A percentile compares a stretch with the other conserved stretches of the same genome.
phyloP scores from a whole-genome alignment of 2,329 filamentous ascomycete species.

The Hymenoscyphus fraxineus region DNA sequence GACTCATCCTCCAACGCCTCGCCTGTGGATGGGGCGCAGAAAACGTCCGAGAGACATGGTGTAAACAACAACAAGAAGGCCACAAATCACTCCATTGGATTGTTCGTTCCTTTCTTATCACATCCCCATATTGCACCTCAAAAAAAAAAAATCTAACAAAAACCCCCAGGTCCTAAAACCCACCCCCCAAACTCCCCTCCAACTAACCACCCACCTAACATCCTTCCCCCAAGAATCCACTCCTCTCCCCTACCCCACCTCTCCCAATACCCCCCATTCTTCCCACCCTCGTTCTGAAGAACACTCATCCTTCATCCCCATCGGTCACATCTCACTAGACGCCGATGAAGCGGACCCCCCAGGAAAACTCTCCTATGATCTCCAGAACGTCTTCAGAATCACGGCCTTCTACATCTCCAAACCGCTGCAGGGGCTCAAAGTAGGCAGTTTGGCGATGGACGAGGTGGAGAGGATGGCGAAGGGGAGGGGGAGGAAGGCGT shows the following conservation, averaged over 20 bases:
- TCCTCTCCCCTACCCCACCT: constrained; percentile 22
- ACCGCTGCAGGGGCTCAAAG: constrained; percentile 20
- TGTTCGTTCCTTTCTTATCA: neutral
- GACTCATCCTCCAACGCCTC: constrained; percentile 43
- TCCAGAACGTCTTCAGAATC: constrained; percentile 22
- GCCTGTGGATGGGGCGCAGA: constrained; percentile 44
- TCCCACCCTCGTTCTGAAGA: neutral
- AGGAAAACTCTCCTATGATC: constrained; percentile 9
- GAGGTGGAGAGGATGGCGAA: constrained; percentile 22
- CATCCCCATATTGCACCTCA: too few relatives aligned
- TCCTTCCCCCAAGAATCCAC: constrained; percentile 22
- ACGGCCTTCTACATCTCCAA: constrained; percentile 26
- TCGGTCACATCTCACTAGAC: constrained; percentile 30
- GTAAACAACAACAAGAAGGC: constrained; percentile 3
- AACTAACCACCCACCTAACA: constrained; percentile 16
- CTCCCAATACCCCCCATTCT: constrained; percentile 15
- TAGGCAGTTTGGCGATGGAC: constrained; percentile 30
- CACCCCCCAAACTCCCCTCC: neutral
- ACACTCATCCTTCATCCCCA: constrained; percentile 20
- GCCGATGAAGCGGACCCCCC: constrained; percentile 9
- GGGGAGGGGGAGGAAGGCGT: constrained; percentile 21
- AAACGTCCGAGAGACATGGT: constrained; percentile 31
- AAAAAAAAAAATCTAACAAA: constrained; percentile 3
- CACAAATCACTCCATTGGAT: constrained; percentile 15
- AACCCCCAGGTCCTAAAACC: constrained; percentile 5